phyloP scores from a whole-genome alignment of 2,329 filamentous ascomycete genomes.

The Didymellaceae sp. region DNA sequence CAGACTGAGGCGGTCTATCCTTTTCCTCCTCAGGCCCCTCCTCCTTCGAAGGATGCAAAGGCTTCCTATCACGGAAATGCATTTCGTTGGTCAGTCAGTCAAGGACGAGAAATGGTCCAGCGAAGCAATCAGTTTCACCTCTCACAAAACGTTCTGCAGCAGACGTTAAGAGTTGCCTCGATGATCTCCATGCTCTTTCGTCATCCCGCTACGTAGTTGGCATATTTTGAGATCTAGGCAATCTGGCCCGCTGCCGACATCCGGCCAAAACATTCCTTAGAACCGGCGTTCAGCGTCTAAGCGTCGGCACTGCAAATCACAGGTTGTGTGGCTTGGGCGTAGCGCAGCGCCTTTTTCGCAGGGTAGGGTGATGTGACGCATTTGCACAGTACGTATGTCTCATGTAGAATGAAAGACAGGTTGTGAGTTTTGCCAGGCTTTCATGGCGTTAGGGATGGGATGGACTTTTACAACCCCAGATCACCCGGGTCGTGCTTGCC shows the following conservation, averaged over 20 bases:
- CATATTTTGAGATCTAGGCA: constrained; percentile 12
- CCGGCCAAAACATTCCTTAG: constrained; percentile 3
- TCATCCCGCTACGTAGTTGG: constrained; percentile 13
- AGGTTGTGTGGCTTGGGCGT: neutral
- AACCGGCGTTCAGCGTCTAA: neutral
- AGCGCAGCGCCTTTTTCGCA: neutral
- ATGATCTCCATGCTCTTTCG: constrained; percentile 4
- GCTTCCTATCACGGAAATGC: constrained; percentile 30
- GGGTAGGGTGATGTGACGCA: neutral
- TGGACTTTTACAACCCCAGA: too few relatives aligned
- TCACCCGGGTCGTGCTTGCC: neutral
- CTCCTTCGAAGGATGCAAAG: constrained; percentile 13
- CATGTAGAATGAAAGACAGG: too few relatives aligned
- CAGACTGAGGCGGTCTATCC: constrained; percentile 24
- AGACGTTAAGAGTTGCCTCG: neutral
- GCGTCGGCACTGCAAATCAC: neutral
- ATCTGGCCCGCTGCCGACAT: constrained; percentile 11
- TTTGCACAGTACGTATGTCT: too few relatives aligned
- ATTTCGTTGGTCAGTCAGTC: constrained; percentile 13
- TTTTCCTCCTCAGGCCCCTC: constrained; percentile 19
- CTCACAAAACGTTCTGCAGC: neutral
- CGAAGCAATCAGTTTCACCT: neutral
- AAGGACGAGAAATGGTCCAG: neutral
- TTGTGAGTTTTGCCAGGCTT: too few relatives aligned
- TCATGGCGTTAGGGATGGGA: too few relatives aligned